A percentile compares a stretch with the other conserved stretches of the same genome.
These are phyloP conservation scores for Sclerotinia spermophila DNA, from an alignment of 2,329 filamentous ascomycete species.

Conservation along the genomic window DNA sequence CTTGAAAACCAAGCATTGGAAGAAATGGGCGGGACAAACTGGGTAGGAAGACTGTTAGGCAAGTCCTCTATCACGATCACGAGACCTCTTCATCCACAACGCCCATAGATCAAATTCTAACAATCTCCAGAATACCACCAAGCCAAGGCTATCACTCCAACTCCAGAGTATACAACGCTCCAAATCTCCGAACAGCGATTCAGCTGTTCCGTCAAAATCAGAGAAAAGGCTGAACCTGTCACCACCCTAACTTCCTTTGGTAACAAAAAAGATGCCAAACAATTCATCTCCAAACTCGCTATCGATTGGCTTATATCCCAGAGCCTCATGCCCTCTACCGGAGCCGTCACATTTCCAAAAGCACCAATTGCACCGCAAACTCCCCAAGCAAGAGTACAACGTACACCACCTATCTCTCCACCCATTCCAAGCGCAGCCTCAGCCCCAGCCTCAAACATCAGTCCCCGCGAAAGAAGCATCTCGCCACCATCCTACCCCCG, in stretches of 20 bases:
- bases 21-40: conserved; percentile 33
- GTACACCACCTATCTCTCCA: conserved; percentile 2
- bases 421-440: too few relatives aligned
- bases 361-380: conserved; percentile 3
- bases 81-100: neutral
- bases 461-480: neutral
- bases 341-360: conserved; percentile 31
- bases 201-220: neutral
- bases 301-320: conserved; percentile 35
- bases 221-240: neutral
- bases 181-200: neutral
- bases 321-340: conserved; percentile 31
- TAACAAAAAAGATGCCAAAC: conserved; percentile 36
- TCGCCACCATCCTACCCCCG: conserved; percentile 12
- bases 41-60: conserved; percentile 35
- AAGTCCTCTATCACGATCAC: neutral
- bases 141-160: conserved; percentile 20
- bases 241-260: neutral
- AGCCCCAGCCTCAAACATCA: neutral
- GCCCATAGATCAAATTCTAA: conserved; percentile 9
- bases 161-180: neutral
- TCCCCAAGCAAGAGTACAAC: neutral
- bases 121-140: conserved; percentile 30
- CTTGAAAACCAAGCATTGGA: conserved; percentile 24
- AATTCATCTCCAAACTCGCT: conserved; percentile 35